phyloP scores from a whole-genome alignment of 495 filamentous ascomycete genomes.

The Xylaria cubensis region DNA sequence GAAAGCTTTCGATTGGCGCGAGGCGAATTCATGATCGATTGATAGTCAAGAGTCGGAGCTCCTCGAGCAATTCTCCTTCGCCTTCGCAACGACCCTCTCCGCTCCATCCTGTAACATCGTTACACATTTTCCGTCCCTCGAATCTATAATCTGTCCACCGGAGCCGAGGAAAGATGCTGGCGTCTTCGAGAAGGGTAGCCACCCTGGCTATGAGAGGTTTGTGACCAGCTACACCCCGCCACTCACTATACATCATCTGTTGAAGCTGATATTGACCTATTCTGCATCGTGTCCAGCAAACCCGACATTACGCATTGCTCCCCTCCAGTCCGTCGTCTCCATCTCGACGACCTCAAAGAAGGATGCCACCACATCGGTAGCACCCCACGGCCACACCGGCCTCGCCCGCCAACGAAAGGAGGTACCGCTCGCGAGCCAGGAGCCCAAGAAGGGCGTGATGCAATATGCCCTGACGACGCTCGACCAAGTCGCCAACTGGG shows the following conservation, averaged over 20 bases:
- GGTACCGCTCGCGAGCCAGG: constrained; percentile 88
- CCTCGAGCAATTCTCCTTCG: constrained; percentile 19
- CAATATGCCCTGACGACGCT: constrained; percentile 98
- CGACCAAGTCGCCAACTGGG: constrained; percentile 94
- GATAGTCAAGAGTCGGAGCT: constrained; percentile 31
- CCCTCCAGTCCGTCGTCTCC: constrained; percentile 63
- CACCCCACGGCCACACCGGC: constrained; percentile 49
- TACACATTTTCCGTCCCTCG: constrained; percentile 15
- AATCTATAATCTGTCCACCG: constrained; percentile 23
- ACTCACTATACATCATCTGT: background rate
- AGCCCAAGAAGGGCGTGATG: constrained; percentile 90
- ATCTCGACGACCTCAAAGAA: constrained; percentile 69
- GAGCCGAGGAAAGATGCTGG: constrained; percentile 59
- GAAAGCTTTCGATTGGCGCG: constrained; percentile 12
- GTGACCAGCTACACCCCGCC: constrained; percentile 32
- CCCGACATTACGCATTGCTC: constrained; percentile 64
- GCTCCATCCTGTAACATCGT: constrained; percentile 28
- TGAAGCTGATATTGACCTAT: constrained; percentile 27
- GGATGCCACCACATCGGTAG: constrained; percentile 59
- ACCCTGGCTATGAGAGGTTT: constrained; percentile 75
- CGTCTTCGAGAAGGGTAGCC: constrained; percentile 67
- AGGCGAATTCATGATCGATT: constrained; percentile 26
- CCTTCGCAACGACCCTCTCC: constrained; percentile 35
- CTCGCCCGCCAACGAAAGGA: constrained; percentile 62
- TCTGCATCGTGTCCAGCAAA: constrained; percentile 54